Base-by-base conservation (phyloP, 2,329 filamentous ascomycete species). In the Dactylonectria estremocensis region DNA sequence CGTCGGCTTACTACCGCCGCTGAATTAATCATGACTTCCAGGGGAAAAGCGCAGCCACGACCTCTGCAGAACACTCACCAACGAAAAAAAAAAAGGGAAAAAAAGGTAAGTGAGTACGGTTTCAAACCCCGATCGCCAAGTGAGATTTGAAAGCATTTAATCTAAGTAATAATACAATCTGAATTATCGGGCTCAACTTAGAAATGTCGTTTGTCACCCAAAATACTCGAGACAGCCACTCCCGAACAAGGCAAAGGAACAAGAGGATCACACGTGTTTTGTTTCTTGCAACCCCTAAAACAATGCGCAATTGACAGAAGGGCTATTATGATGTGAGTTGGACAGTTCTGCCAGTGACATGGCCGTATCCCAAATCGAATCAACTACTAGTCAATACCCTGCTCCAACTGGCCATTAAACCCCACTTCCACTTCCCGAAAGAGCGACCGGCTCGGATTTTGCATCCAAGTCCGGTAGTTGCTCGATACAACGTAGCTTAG, bases 391-490 rank as follows among this genome's bases (percentile, higher is more conserved):
- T 18, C n/a, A 14, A 52, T 33, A 16, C 28, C 22, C 31, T 18
- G 50, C 33, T 14, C 10, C 16, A 31, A 31, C n/a, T 20, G 50
- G 14, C 9, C n/a, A 37, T 18, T 31, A 35, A 28, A 28, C 49
- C 7, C 55, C 28, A 54, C 50, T 37, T 16, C 28, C 22, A 22
- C 55, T 10, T 53, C 11, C 28, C 22, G n/a, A 56, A 28, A 28
- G 48, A 48, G 24, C 22, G 16, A 31, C 45, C 16, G 37, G n/a
- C 18, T 35, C 56, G 40, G 49, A 53, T 35, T 31, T 46, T 28
- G 22, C 24, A 28, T 18, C 45, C 18, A 31, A 53, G 28, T 31
- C 56, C 31, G 56, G 43, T 33, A 59, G 43, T 53, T 60, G 28
- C n/a, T 46, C 40, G 43, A 50, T 56, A n/a, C n/a, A n/a, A n/a